phyloP scores from a whole-genome alignment of 2,329 filamentous ascomycete species.

The Cytospora piceae region DNA sequence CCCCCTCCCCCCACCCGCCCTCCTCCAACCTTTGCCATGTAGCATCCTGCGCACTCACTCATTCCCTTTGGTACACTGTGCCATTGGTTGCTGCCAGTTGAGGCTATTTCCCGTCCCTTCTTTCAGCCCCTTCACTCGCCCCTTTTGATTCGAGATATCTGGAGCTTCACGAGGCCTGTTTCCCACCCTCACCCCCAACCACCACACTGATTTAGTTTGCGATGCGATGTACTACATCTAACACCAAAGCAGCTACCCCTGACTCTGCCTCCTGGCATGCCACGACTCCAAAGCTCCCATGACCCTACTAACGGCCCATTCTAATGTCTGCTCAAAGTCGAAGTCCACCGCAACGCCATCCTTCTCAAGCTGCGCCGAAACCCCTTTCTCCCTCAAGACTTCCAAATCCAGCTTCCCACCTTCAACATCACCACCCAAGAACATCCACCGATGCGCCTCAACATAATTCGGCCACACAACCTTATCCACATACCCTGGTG shows the following conservation, averaged over 20 bases:
- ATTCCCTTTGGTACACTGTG: not conserved
- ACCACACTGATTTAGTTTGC: not conserved
- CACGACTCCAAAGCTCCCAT: slow-evolving; percentile 49
- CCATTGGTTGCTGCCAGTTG: not conserved
- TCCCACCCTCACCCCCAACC: not conserved
- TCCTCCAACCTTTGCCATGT: not conserved
- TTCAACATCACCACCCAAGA: slow-evolving; percentile 70
- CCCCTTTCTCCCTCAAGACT: slow-evolving; percentile 44
- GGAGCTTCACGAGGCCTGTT: not conserved
- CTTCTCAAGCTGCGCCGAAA: slow-evolving; percentile 52
- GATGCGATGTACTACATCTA: not conserved
- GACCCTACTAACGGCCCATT: slow-evolving; percentile 70
- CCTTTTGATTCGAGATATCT: not conserved
- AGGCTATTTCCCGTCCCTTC: not conserved
- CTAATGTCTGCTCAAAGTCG: slow-evolving; percentile 64
- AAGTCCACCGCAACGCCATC: slow-evolving; percentile 54
- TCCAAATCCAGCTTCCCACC: slow-evolving; percentile 51
- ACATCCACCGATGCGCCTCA: slow-evolving; percentile 78
- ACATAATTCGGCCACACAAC: slow-evolving; percentile 97
- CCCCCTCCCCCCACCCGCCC: not conserved
- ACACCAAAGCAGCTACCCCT: not conserved
- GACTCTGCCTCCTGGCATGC: not conserved
- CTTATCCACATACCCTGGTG: slow-evolving; percentile 89
- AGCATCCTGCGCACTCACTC: not conserved
- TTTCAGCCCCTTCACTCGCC: not conserved